Evolutionary conservation across 73 alveolate genomes (phyloP).

Genomic region (Paramecium sexaurelia): DNA sequence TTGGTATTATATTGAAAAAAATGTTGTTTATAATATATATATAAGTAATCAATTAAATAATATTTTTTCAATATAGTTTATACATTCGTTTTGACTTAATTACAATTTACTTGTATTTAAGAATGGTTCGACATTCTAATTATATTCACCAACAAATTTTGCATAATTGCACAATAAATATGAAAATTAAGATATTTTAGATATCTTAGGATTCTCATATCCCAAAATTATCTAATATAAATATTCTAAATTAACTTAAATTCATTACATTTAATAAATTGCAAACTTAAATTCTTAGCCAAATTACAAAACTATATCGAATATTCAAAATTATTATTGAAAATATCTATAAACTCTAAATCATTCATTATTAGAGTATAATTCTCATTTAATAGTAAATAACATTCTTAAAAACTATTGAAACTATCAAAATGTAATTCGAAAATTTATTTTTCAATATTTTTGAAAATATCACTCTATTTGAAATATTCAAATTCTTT

Average conservation of each 20-base stretch:
- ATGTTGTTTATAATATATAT: neutral
- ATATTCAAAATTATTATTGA: conserved; percentile 25
- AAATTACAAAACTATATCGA: neutral
- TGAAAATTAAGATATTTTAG: neutral
- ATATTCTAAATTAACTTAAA: neutral
- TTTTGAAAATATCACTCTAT: neutral
- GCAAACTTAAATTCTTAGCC: neutral
- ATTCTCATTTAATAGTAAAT: neutral
- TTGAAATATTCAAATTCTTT: neutral
- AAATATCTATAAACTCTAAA: neutral
- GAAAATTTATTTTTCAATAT: conserved; percentile 11
- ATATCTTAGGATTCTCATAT: neutral
- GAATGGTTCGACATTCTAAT: neutral
- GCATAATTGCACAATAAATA: neutral
- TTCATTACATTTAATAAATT: neutral
- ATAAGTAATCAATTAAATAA: conserved; percentile 4
- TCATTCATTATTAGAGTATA: neutral
- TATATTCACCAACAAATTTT: neutral
- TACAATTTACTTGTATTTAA: neutral
- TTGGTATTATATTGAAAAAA: no score
- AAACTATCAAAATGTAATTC: conserved; percentile 35
- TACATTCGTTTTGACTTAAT: neutral
- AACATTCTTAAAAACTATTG: neutral
- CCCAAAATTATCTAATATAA: neutral
- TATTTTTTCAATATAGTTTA: neutral